Evolutionary conservation across 352 stramenopile species (phyloP), one percentile per base, ranked within the genome.

Genomic region (Globisporangium abappressorium): DNA sequence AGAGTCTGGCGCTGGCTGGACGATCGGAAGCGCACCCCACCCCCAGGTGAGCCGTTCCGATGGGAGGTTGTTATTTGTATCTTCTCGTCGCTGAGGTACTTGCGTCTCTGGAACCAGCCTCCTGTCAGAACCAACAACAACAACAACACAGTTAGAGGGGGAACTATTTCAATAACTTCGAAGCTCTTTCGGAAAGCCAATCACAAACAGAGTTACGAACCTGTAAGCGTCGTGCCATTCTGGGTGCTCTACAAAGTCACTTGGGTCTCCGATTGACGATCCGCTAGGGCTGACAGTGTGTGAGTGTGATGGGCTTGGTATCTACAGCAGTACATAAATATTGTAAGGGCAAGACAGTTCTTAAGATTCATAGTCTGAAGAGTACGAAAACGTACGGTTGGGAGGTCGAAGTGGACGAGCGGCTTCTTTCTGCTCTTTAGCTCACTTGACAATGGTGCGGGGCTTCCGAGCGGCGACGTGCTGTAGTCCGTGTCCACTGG

Each of bases 401-500:
- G 62, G 24, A 67, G 22, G 12, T 54, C 20, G 15, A 67, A 67
- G 24, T 55, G 51, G 24, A 55, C 62, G 34, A 41, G 49, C 24
- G 51, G 51, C 51, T 62, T 66, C 15, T 46, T 33, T 33, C 18
- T 47, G 51, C 34, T 54, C 34, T 20, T 43, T 12, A 9, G 33
- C 0, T 51, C 51, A 8, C 41, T 57, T 2, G 26, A 24, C 18
- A 73, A 38, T 1, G 73, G 20, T 66, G 38, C 66, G 7, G 85
- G 82, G 61, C 81, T 91, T 15, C 65, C 73, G 11, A 91, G 66
- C 5, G 85, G 82, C 24, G 85, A 93, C 30, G 82, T 89, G 28
- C 67, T 76, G 69, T 91, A 91, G 53, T 91, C 85, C 2, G 87
- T 78, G 22, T 87, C 77, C 20, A 89, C 82, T 1, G 76, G 79